Base-by-base conservation (phyloP, 208 protist species). In the Trypanosoma caninum region DNA sequence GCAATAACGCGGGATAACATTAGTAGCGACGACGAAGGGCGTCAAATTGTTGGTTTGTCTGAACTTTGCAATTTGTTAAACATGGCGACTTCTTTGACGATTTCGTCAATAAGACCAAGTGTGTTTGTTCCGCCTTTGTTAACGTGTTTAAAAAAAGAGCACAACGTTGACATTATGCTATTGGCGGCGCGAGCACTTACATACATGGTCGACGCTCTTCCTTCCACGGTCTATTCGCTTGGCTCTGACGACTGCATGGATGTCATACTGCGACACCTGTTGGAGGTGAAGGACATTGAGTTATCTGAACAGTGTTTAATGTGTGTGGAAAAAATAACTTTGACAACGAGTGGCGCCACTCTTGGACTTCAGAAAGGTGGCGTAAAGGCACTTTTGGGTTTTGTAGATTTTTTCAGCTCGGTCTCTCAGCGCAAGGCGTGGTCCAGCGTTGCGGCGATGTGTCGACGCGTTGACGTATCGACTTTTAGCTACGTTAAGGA, bases 371-470 rank as follows among this genome's bases (percentile, higher is more conserved):
- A 76, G 40, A 82, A 61, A 22, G 80, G 80, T 42, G 94, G 91
- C 37, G 76, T 97, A 6, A 71, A 68, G 23, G 91, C 91, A 0
- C 67, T 95, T 58, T 82, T 98, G 9, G 67, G 54, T 14, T 98
- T 90, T 58, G 64, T 97, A 3, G 97, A 98, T 66, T 98, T 98
- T 78, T 97, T 97, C 58, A 86, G 82, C 45, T 76, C 87, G 9
- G 64, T 71, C 18, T 75, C 89, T 7, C 96, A 98, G 70, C 83
- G 92, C 9, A 93, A 93, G 38, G 83, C 92, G 11, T 91, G 94
- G 76, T 61, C 53, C 11, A 87, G 81, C 34, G 80, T 93, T 3
- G 65, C 82, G 16, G 78, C 87, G 10, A 69, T 97, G 35, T 91
- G 82, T 59, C 54, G 77, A n/a, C 54, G 52, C 27, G 70, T 97